Conservation (phyloP, 352 stramenopile species). For the Globisporangium megalacanthum region DNA sequence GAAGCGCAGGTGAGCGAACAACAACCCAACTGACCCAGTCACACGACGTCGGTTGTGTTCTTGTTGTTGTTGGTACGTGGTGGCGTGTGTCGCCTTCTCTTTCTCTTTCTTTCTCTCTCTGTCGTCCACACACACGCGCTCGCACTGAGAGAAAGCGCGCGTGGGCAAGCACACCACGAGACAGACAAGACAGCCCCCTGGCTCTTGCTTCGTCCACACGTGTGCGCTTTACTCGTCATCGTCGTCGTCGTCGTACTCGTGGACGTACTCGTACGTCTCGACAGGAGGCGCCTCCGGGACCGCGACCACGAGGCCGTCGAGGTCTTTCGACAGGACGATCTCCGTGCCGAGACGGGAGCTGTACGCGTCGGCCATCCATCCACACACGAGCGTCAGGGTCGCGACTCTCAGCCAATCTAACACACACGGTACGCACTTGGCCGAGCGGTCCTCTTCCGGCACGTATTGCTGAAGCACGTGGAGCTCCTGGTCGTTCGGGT, state of each 20-base stretch:
- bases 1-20: conserved; percentile 18
- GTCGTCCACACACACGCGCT: too few species aligned
- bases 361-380: background rate
- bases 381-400: background rate
- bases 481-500: conserved; percentile 62
- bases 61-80: background rate
- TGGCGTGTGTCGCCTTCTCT: too few species aligned
- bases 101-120: conserved; percentile 2
- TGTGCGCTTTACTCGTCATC: conserved; percentile 21
- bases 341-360: conserved; percentile 84
- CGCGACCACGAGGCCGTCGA: conserved; percentile 84
- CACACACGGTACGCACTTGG: conserved; percentile 40
- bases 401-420: background rate
- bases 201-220: too few species aligned
- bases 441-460: conserved; percentile 69
- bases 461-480: conserved; percentile 78
- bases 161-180: background rate
- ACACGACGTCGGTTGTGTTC: background rate
- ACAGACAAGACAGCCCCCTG: background rate
- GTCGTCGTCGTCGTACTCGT: conserved; percentile 82
- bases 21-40: background rate
- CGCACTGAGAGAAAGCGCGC: background rate
- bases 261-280: conserved; percentile 79
- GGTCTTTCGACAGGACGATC: conserved; percentile 81
- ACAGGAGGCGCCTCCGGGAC: conserved; percentile 80